A percentile compares a stretch with the other conserved stretches of the same genome.
Conservation (phyloP, 2,329 filamentous ascomycete genomes). For the Tolypocladium inflatum region DNA sequence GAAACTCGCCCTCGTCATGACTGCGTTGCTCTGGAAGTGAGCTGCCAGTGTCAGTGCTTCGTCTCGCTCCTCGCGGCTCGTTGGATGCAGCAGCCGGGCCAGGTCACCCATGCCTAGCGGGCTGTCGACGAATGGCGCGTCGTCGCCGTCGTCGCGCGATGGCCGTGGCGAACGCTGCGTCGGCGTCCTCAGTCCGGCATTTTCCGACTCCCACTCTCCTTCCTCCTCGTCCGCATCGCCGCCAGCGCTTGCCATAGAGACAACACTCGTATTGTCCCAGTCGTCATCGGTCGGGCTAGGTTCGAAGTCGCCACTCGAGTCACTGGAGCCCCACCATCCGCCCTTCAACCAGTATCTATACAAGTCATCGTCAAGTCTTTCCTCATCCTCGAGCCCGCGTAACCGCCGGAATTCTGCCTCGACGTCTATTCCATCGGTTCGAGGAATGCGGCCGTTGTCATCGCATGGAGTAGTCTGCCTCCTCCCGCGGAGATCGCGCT, state of each 20-base stretch:
- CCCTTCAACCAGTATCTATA: conserved; percentile 80
- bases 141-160: conserved; percentile 28
- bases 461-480: conserved; percentile 12
- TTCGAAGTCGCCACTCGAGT: conserved; percentile 70
- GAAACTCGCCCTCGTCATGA: conserved; percentile 77
- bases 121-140: conserved; percentile 50
- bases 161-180: conserved; percentile 51
- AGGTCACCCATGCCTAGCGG: conserved; percentile 60
- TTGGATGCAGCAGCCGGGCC: conserved; percentile 73
- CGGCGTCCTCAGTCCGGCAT: conserved; percentile 57
- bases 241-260: conserved; percentile 46
- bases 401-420: conserved; percentile 67
- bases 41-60: conserved; percentile 75
- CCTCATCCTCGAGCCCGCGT: conserved; percentile 40
- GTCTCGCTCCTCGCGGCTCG: conserved; percentile 64
- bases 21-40: conserved; percentile 60
- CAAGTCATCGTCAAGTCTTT: conserved; percentile 60
- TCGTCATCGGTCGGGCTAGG: conserved; percentile 45
- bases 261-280: conserved; percentile 70
- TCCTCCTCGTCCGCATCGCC: conserved; percentile 29
- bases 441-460: conserved; percentile 44
- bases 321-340: conserved; percentile 75
- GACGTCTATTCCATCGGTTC: conserved; percentile 62
- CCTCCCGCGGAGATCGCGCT: neutral
- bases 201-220: conserved; percentile 35